Evolutionary conservation across 2,329 filamentous ascomycete genomes (phyloP).

Genomic region (Sporothrix sp.): DNA sequence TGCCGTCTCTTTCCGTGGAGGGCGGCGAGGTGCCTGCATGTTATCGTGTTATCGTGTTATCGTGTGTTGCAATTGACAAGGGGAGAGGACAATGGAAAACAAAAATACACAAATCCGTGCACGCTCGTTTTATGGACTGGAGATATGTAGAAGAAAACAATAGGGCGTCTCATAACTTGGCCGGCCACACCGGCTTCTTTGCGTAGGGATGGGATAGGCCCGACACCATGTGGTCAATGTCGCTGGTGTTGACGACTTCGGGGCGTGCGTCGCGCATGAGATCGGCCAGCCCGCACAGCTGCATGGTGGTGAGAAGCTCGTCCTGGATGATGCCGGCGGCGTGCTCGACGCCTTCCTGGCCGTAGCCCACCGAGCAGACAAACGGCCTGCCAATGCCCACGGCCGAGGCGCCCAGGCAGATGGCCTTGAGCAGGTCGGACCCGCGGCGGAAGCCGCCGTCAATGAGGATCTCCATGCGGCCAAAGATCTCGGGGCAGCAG

Average conservation of each 20-base stretch:
- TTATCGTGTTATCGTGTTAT: too few relatives aligned
- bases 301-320: conserved; percentile 30
- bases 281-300: conserved; percentile 22
- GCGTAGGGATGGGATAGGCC: conserved; percentile 13
- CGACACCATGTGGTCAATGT: conserved; percentile 18
- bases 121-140: too few relatives aligned
- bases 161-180: conserved; percentile 7
- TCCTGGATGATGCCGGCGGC: conserved; percentile 29
- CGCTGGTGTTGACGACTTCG: conserved; percentile 20
- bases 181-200: conserved; percentile 11
- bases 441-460: conserved; percentile 35
- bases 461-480: conserved; percentile 29
- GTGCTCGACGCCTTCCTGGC: conserved; percentile 36
- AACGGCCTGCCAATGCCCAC: conserved; percentile 39
- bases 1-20: too few relatives aligned
- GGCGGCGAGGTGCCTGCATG: too few relatives aligned
- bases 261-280: conserved; percentile 19
- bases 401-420: conserved; percentile 32
- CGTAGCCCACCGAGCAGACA: conserved; percentile 32
- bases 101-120: too few relatives aligned
- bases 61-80: too few relatives aligned
- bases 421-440: conserved; percentile 34
- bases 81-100: too few relatives aligned
- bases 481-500: conserved; percentile 31
- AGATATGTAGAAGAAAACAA: too few relatives aligned